Evolutionary conservation across 148 eudicot species (phyloP), one percentile per base, ranked within the genome.

Genomic region (Fagopyrum esculentum): DNA sequence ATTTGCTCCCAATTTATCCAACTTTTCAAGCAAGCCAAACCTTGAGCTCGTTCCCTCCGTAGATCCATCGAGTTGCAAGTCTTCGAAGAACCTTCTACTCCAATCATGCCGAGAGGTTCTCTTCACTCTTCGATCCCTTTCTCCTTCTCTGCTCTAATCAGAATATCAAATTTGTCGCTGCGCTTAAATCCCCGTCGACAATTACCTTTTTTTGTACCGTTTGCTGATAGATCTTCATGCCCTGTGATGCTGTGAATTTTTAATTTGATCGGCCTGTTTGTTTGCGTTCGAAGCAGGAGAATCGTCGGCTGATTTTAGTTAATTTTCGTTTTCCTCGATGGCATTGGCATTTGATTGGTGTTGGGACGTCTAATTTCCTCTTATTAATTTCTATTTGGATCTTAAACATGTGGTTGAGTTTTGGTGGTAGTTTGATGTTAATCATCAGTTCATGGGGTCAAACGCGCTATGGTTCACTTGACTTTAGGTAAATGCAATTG

Each of bases 61-160:
- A 40, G 70, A 64, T 64, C 46, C 70, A 40, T 64, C 45, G 13
- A 30, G 11, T 40, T 46, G 46, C 4, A 40, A 66, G 15, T 66
- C 71, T 66, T 66, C 71, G 71, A 66, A 66, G 63, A 17, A 57
- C 11, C 63, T 57, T 17, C 29, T 43, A 66, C 71, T 66, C 43
- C 71, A 40, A 35, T 19, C 71, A 66, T 66, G 71, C 71, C 71
- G 46, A 40, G 30, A 66, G 71, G 71, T 66, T 43, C 46, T 26
- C 66, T 6, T 17, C 19, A 12, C 17, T 30, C 45, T 35, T 30
- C 71, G 13, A 66, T 13, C 71, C 71, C 47, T 66, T 35, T 66
- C 47, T 16, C 15, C 16, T 11, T 63, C 69, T 4, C 69, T 63
- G 69, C 71, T 66, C 47, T 13, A 15, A 35, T 66, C 47, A 9